Evolutionary conservation across 129 eudicot genomes (phyloP).

Genomic region (Flaveria ramosissima): DNA sequence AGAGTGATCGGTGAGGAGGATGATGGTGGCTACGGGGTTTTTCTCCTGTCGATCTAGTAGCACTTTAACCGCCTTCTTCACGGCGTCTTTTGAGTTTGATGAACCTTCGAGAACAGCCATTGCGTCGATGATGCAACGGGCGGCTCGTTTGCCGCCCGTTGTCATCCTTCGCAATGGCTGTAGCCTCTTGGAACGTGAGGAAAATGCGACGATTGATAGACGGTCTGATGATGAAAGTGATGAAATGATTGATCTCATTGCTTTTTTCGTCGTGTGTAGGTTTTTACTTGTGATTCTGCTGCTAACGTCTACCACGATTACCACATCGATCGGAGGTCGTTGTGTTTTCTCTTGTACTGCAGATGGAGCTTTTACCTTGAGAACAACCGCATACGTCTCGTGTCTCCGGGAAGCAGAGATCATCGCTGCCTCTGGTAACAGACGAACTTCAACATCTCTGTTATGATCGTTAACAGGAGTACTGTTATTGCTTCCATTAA

Average conservation of each 20-base stretch:
- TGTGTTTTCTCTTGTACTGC: slow-evolving; percentile 25
- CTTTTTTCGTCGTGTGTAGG: slow-evolving; percentile 49
- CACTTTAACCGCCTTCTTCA: neutral
- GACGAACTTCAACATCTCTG: slow-evolving; percentile 39
- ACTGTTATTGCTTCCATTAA: slow-evolving; percentile 5
- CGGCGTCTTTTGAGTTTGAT: neutral
- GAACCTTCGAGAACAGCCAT: neutral
- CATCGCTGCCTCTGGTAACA: slow-evolving; percentile 63
- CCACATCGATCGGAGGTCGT: slow-evolving; percentile 70
- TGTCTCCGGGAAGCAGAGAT: slow-evolving; percentile 54
- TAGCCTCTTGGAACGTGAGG: slow-evolving; percentile 66
- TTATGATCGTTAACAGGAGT: neutral
- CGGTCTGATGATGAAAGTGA: slow-evolving; percentile 78
- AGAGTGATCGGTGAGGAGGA: neutral
- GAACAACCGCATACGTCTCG: slow-evolving; percentile 57
- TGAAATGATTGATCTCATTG: slow-evolving; percentile 58
- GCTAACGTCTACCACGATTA: slow-evolving; percentile 68
- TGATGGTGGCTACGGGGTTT: slow-evolving; percentile 5
- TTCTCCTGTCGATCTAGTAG: slow-evolving; percentile 73
- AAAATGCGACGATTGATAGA: slow-evolving; percentile 77
- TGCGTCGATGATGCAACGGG: slow-evolving; percentile 52
- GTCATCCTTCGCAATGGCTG: slow-evolving; percentile 77
- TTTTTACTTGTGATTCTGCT: slow-evolving; percentile 43
- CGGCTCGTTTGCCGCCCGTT: slow-evolving; percentile 54
- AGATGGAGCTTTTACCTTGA: slow-evolving; percentile 60